Conservation (phyloP, 2,329 filamentous ascomycete genomes). For the Nannizziopsis barbatae region DNA sequence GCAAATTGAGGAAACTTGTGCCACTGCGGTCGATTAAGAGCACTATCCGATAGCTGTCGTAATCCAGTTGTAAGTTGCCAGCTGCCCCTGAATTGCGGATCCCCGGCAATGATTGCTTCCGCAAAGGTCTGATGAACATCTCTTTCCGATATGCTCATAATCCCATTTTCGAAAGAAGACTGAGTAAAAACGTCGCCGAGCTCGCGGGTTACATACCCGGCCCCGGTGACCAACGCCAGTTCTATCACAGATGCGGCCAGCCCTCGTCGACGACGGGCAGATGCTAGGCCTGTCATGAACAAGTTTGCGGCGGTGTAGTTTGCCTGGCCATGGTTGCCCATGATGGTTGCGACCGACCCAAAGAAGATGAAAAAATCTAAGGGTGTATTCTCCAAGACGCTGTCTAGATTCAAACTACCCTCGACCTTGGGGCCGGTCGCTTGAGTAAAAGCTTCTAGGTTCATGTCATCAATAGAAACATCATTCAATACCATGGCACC, state of each 20-base stretch:
- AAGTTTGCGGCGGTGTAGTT: constrained; percentile 35
- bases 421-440: constrained; percentile 31
- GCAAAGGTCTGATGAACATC: constrained; percentile 45
- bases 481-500: constrained; percentile 31
- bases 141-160: constrained; percentile 31
- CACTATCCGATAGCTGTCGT: too few species aligned
- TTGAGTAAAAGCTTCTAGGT: constrained; percentile 22
- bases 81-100: constrained; percentile 18
- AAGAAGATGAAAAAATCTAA: constrained; percentile 18
- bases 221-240: background rate
- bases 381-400: constrained; percentile 9
- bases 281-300: constrained; percentile 32
- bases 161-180: too few species aligned
- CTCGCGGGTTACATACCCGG: background rate
- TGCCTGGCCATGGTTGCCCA: constrained; percentile 29
- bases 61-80: too few species aligned
- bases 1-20: too few species aligned
- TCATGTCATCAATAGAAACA: constrained; percentile 23
- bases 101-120: constrained; percentile 39
- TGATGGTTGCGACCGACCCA: constrained; percentile 23
- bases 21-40: too few species aligned
- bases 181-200: too few species aligned
- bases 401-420: constrained; percentile 21
- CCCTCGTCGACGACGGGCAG: background rate
- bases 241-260: constrained; percentile 3